These are phyloP conservation scores for Claviceps humidiphila DNA, from an alignment of 2,329 filamentous ascomycete species.

Conservation along the genomic window DNA sequence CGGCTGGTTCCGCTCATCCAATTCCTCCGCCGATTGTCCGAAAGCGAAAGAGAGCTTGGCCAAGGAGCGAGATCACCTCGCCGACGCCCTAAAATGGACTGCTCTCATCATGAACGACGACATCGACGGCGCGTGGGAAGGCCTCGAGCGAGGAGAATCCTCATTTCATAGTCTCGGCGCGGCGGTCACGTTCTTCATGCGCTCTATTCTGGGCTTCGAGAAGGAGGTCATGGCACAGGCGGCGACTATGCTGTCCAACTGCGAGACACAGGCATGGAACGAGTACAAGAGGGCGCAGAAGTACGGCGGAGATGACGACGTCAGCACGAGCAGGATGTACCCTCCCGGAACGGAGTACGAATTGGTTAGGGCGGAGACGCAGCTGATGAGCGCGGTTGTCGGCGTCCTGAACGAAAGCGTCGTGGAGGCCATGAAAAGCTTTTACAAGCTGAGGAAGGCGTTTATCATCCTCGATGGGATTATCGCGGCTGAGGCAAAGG, in stretches of 20 bases:
- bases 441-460: constrained; percentile 84
- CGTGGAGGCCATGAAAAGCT: constrained; percentile 80
- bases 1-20: constrained; percentile 36
- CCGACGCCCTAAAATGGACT: constrained; percentile 50
- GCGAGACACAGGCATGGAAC: constrained; percentile 62
- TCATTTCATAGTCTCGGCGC: constrained; percentile 80
- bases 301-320: constrained; percentile 26
- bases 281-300: constrained; percentile 66
- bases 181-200: constrained; percentile 72
- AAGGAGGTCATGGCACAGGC: constrained; percentile 83
- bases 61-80: constrained; percentile 40
- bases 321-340: constrained; percentile 43
- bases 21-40: constrained; percentile 18
- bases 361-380: constrained; percentile 69
- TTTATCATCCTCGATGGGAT: constrained; percentile 73
- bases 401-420: constrained; percentile 85
- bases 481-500: constrained; percentile 55
- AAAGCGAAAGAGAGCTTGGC: constrained; percentile 17
- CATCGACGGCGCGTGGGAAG: constrained; percentile 67
- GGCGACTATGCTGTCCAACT: constrained; percentile 54
- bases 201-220: constrained; percentile 79
- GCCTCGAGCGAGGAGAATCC: constrained; percentile 58
- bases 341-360: constrained; percentile 77
- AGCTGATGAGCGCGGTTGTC: constrained; percentile 80
- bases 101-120: constrained; percentile 78